Evolutionary conservation across 768 basidiomycete species (phyloP).

Genomic region (Serendipita vermifera): DNA sequence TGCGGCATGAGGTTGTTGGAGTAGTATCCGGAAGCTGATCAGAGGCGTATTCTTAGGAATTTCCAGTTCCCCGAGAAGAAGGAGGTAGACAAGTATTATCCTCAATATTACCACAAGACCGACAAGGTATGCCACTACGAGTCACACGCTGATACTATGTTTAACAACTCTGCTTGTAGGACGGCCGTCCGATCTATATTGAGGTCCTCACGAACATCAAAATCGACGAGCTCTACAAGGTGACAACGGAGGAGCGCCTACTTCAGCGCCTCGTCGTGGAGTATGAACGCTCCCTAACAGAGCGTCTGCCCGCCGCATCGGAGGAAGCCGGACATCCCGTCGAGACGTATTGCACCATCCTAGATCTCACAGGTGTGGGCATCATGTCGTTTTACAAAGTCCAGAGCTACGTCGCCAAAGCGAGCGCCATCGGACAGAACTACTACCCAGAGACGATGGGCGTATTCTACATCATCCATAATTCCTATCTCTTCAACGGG

Average conservation of each 20-base stretch:
- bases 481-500: conserved; percentile 80
- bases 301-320: conserved; percentile 73
- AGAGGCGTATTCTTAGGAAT: conserved; percentile 33
- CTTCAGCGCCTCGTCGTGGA: conserved; percentile 80
- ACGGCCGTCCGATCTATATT: conserved; percentile 91
- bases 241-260: conserved; percentile 79
- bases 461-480: conserved; percentile 98
- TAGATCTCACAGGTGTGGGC: conserved; percentile 61
- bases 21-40: conserved; percentile 3
- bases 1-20: conserved; percentile 13
- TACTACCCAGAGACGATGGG: conserved; percentile 92
- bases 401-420: conserved; percentile 76
- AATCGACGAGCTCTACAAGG: conserved; percentile 62
- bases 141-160: neutral
- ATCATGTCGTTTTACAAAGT: conserved; percentile 77
- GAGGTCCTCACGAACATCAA: conserved; percentile 87
- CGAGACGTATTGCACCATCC: conserved; percentile 95
- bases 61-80: conserved; percentile 78
- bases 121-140: too few species aligned
- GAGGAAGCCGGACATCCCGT: conserved; percentile 65
- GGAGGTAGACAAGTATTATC: conserved; percentile 83
- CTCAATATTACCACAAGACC: conserved; percentile 90
- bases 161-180: conserved; percentile 31
- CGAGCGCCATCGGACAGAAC: conserved; percentile 73
- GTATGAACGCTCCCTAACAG: conserved; percentile 77